These are phyloP conservation scores for Mycena sanguinolenta DNA, from an alignment of 768 basidiomycete species.

Conservation along the genomic window DNA sequence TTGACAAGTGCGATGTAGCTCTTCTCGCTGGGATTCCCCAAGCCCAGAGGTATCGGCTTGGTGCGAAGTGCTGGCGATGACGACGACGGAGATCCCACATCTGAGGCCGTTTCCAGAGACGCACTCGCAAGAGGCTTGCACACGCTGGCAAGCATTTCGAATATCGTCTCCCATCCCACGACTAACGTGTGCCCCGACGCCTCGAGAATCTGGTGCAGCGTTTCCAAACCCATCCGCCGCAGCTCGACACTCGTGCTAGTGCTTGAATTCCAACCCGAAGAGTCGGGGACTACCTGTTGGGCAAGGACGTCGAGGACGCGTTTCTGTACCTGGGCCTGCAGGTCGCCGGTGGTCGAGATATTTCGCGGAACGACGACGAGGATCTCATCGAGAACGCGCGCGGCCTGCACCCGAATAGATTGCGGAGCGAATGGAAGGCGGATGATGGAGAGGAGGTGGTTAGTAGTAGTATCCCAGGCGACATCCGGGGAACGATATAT, in stretches of 20 bases:
- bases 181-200: conserved; percentile 92
- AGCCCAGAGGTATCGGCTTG: conserved; percentile 61
- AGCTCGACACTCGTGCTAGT: conserved; percentile 77
- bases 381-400: conserved; percentile 88
- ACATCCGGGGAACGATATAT: conserved; percentile 86
- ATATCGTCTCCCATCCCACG: conserved; percentile 94
- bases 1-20: conserved; percentile 84
- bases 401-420: conserved; percentile 88
- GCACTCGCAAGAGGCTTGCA: conserved; percentile 69
- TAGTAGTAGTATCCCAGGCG: conserved; percentile 87
- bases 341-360: conserved; percentile 67
- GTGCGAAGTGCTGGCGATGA: conserved; percentile 53
- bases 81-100: conserved; percentile 56
- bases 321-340: conserved; percentile 80
- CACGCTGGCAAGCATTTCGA: conserved; percentile 91
- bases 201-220: conserved; percentile 91
- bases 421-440: conserved; percentile 79
- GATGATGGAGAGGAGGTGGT: conserved; percentile 84
- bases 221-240: conserved; percentile 89
- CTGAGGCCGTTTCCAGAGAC: conserved; percentile 57
- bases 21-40: conserved; percentile 74
- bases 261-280: conserved; percentile 44
- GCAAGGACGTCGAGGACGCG: conserved; percentile 90
- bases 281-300: conserved; percentile 76
- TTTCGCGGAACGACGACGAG: conserved; percentile 83